phyloP scores from a whole-genome alignment of 1,284 basidiomycete species.

The Athelia psychrophila region DNA sequence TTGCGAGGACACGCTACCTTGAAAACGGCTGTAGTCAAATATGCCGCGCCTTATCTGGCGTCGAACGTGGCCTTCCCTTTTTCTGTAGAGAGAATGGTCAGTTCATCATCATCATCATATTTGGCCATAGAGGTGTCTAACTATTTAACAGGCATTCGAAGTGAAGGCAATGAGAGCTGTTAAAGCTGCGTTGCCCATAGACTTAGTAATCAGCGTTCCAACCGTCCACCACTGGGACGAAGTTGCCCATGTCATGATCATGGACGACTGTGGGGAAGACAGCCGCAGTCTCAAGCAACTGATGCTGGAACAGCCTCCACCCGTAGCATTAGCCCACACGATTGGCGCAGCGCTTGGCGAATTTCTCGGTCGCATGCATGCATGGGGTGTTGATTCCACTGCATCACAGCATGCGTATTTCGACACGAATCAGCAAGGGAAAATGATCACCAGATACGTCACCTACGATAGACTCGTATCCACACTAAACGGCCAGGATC shows the following conservation, averaged over 20 bases:
- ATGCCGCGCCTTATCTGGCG: conserved; percentile 44
- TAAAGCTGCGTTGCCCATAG: conserved; percentile 24
- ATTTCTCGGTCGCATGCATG: conserved; percentile 49
- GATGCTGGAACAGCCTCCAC: conserved; percentile 35
- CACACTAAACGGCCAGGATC: conserved; percentile 36
- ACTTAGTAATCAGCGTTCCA: conserved; percentile 45
- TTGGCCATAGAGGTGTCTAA: conserved; percentile 5
- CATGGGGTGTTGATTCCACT: conserved; percentile 30
- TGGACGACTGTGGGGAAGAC: conserved; percentile 53
- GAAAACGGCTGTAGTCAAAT: conserved; percentile 55
- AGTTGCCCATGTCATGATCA: conserved; percentile 46
- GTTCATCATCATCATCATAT: neutral
- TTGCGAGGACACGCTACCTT: neutral
- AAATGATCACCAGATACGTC: conserved; percentile 36
- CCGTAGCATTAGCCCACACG: conserved; percentile 27
- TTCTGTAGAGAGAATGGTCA: conserved; percentile 51
- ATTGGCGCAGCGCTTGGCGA: conserved; percentile 50
- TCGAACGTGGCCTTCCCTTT: conserved; percentile 29
- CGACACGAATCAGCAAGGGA: conserved; percentile 37
- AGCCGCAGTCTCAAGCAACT: conserved; percentile 45
- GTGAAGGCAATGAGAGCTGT: conserved; percentile 45
- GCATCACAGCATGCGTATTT: conserved; percentile 30
- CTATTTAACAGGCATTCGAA: conserved; percentile 41
- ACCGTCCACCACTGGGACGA: conserved; percentile 47
- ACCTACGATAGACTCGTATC: conserved; percentile 48